A percentile compares a stretch with the other conserved stretches of the same genome.
phyloP scores from a whole-genome alignment of 2,329 filamentous ascomycete genomes.

The Aspergillus neotritici region DNA sequence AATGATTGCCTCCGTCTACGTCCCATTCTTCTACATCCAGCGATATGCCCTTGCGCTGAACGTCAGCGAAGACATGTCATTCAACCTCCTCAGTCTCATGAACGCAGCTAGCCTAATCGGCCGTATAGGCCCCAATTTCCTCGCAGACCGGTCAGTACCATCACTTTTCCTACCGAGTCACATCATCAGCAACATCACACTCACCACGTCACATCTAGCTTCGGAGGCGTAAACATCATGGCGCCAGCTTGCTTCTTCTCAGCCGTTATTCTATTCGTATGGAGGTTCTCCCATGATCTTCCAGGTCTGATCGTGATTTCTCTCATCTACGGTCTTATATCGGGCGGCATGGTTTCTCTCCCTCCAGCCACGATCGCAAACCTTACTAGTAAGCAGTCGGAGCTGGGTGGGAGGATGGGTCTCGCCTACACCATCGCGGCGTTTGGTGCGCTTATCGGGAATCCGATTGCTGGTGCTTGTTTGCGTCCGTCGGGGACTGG shows the following conservation, averaged over 20 bases:
- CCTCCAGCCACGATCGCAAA: slow-evolving; percentile 15
- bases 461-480: slow-evolving; percentile 40
- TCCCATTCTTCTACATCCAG: slow-evolving; percentile 38
- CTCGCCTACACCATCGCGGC: slow-evolving; percentile 33
- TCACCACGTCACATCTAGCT: too few relatives aligned
- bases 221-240: too few relatives aligned
- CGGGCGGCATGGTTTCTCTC: slow-evolving; percentile 20
- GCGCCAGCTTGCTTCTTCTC: too few relatives aligned
- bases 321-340: slow-evolving; percentile 37
- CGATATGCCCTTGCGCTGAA: slow-evolving; percentile 32
- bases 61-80: slow-evolving; percentile 32
- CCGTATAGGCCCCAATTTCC: slow-evolving; percentile 32
- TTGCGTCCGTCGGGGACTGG: not conserved
- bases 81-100: slow-evolving; percentile 39
- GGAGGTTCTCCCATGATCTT: too few relatives aligned
- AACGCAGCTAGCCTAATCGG: slow-evolving; percentile 46
- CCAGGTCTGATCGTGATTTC: slow-evolving; percentile 20
- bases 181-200: too few relatives aligned
- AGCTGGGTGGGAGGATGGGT: slow-evolving; percentile 50
- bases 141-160: too few relatives aligned
- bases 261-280: too few relatives aligned
- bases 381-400: slow-evolving; percentile 33
- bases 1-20: slow-evolving; percentile 25
- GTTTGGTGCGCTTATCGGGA: slow-evolving; percentile 44
- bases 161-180: too few relatives aligned